Evolutionary conservation across 2,329 filamentous ascomycete genomes (phyloP).

Genomic region (Juglanconis sp.): DNA sequence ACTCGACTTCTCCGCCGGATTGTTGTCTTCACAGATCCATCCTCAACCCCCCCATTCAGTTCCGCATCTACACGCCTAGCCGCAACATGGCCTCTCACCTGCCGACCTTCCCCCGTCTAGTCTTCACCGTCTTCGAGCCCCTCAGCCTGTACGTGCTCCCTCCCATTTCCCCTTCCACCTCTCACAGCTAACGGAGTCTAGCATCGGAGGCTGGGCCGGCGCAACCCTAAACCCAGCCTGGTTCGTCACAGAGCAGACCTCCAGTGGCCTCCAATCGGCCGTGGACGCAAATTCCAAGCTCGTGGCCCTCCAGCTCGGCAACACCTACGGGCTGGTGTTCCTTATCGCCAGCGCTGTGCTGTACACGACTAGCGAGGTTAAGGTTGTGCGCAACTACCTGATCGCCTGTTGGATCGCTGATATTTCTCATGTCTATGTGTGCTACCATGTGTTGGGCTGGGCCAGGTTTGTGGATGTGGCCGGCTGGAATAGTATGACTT

Average conservation of each 20-base stretch:
- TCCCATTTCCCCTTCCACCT: slow-evolving; percentile 8
- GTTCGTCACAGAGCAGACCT: slow-evolving; percentile 63
- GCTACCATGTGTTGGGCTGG: slow-evolving; percentile 55
- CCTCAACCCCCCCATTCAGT: background rate
- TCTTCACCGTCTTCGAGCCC: slow-evolving; percentile 68
- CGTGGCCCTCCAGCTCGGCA: slow-evolving; percentile 66
- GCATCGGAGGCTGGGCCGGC: slow-evolving; percentile 56
- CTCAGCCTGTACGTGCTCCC: slow-evolving; percentile 56
- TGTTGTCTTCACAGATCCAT: background rate
- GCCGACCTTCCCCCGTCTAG: slow-evolving; percentile 59
- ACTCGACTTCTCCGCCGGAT: background rate
- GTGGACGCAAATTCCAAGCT: slow-evolving; percentile 47
- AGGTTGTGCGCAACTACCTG: slow-evolving; percentile 65
- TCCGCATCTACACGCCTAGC: background rate
- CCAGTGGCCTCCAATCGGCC: slow-evolving; percentile 32
- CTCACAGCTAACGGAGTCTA: slow-evolving; percentile 27
- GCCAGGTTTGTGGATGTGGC: slow-evolving; percentile 49
- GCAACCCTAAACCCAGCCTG: slow-evolving; percentile 55
- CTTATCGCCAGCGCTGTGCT: slow-evolving; percentile 63
- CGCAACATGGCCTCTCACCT: slow-evolving; percentile 57
- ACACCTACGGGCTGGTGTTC: slow-evolving; percentile 64
- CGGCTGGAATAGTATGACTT: slow-evolving; percentile 68
- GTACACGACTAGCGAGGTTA: slow-evolving; percentile 61
- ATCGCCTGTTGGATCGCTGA: slow-evolving; percentile 64
- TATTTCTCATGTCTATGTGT: slow-evolving; percentile 64